Evolutionary conservation across 2,329 filamentous ascomycete genomes (phyloP), one percentile per base, ranked within the genome.

Genomic region (Parastagonospora nodorum): DNA sequence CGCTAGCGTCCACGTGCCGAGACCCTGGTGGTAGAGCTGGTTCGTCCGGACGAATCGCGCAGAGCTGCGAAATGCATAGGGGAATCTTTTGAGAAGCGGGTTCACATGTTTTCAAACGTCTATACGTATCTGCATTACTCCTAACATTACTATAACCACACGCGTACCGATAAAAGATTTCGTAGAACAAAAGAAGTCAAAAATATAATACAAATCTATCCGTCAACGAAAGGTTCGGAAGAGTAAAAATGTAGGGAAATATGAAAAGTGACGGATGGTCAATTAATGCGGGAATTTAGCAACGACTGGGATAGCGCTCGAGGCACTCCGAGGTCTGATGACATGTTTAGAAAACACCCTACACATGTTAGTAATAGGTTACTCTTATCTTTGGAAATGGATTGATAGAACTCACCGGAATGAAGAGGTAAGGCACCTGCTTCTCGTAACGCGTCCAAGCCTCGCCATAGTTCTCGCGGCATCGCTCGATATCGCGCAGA

Each of bases 401-500:
- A 16, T 35, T 3, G 12, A 32, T 8, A n/a, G 30, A 11, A 66
- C 69, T 62, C 59, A 72, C 82, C 50, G 90, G 90, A 77, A 95
- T 91, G 72, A 95, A 94, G 47, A 94, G 78, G 73, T 92, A 93
- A 35, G 90, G 90, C 46, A 93, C 89, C 73, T 82, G 81, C 76
- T 81, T 84, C 79, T 90, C 88, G 70, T 95, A 95, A 79, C 93
- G 86, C 39, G 78, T 76, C 90, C 90, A 95, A 10, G 88, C 86
- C 58, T 90, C 87, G 16, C 90, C 90, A 74, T 95, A 95, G 80
- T 90, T 92, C 63, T 80, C 79, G 48, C 84, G 82, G 75, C 90
- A 95, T 58, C 86, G 81, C 71, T 88, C 80, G 53, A 92, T 89
- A 68, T 95, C 90, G 53, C 90, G 82, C 58, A 78, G 78, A 4